Percentiles rank a stretch among this genome's conserved stretches.
Evolutionary conservation across 106 monocot genomes (phyloP).

Genomic region (Dendrobium catenatum): DNA sequence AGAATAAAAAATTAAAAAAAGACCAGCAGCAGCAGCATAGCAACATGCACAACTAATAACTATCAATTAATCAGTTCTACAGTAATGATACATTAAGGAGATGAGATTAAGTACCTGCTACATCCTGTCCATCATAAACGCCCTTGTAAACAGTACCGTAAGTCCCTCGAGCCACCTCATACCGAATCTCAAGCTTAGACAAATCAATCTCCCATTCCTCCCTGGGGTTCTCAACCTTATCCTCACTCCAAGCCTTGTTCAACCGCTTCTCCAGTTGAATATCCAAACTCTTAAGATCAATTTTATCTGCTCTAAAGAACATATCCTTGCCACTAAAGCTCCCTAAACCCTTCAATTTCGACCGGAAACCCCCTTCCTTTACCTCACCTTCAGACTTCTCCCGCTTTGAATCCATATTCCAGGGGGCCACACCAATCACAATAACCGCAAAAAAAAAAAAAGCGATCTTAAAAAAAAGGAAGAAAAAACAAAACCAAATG

Average conservation of each 20-base stretch:
- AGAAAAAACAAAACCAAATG: neutral
- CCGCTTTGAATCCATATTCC: neutral
- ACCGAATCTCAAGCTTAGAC: slow-evolving; percentile 49
- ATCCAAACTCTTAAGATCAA: slow-evolving; percentile 85
- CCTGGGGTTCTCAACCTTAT: slow-evolving; percentile 22
- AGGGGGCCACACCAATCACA: neutral
- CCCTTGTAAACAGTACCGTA: slow-evolving; percentile 76
- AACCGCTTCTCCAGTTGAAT: slow-evolving; percentile 64
- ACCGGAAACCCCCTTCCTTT: slow-evolving; percentile 11
- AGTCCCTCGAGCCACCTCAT: slow-evolving; percentile 56
- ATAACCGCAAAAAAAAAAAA: neutral
- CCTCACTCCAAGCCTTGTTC: slow-evolving; percentile 55
- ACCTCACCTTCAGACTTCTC: neutral
- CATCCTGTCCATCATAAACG: slow-evolving; percentile 50
- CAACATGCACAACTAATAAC: neutral
- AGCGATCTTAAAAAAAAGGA: neutral
- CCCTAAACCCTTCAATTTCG: slow-evolving; percentile 41
- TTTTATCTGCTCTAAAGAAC: slow-evolving; percentile 73
- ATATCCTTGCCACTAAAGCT: slow-evolving; percentile 55
- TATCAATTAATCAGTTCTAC: neutral
- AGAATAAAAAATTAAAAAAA: no score
- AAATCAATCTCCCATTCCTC: slow-evolving; percentile 83
- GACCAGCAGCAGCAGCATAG: neutral
- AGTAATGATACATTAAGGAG: neutral
- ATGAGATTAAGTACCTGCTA: slow-evolving; percentile 43